phyloP scores from a whole-genome alignment of 2,329 filamentous ascomycete genomes.

The Ascochyta lentis region DNA sequence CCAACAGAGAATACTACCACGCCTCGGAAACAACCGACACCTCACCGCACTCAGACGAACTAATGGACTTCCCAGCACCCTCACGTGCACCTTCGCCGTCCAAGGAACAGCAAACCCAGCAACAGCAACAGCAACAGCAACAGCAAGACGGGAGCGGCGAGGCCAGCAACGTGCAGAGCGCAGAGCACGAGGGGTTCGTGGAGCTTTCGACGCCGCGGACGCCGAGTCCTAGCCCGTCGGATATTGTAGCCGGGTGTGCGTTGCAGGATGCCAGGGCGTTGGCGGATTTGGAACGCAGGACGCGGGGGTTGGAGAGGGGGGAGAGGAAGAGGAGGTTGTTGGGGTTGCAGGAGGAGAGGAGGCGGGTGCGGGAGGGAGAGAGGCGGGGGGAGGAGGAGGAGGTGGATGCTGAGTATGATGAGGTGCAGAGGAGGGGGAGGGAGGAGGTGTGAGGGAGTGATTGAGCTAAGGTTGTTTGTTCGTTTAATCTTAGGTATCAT shows the following conservation, averaged over 20 bases:
- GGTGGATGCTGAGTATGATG: neutral
- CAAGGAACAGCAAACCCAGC: too few relatives aligned
- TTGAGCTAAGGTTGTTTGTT: neutral
- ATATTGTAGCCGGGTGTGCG: neutral
- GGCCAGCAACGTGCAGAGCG: neutral
- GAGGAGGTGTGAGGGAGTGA: neutral
- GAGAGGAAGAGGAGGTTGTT: slow-evolving; percentile 4
- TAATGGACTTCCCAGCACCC: neutral
- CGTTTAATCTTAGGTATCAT: neutral
- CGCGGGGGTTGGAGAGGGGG: neutral
- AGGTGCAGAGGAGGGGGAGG: neutral
- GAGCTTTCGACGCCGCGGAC: neutral
- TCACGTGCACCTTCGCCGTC: too few relatives aligned
- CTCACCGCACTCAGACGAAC: neutral
- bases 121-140: neutral
- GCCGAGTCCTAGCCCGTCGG: slow-evolving; percentile 5
- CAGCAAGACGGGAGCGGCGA: neutral
- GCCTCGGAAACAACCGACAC: neutral
- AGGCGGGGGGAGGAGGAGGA: neutral
- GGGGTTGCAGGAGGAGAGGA: neutral
- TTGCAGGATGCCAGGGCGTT: neutral
- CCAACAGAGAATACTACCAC: slow-evolving; percentile 9
- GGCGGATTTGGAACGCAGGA: neutral
- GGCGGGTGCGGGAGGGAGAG: neutral
- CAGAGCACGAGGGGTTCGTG: neutral